phyloP scores from a whole-genome alignment of 805 yeast species.

The Nakazawaea populi region DNA sequence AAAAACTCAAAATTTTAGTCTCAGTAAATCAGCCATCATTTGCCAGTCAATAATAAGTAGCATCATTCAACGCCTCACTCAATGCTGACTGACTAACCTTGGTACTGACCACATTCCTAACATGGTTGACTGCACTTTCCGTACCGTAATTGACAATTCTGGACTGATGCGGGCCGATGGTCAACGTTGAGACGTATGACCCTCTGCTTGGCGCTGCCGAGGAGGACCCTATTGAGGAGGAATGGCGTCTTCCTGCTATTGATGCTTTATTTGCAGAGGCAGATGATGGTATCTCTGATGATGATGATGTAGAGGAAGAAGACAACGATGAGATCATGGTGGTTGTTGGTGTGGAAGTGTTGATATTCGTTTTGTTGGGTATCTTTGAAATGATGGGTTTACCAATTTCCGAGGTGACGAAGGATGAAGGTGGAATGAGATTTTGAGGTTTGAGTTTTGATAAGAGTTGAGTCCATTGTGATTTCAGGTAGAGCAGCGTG shows the following conservation, averaged over 20 bases:
- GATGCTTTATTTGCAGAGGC: too few species aligned
- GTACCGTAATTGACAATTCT: slow-evolving; percentile 37
- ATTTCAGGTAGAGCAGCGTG: neutral
- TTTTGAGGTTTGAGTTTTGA: slow-evolving; percentile 12
- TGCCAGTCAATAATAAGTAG: neutral
- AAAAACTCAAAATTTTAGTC: neutral
- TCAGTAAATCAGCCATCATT: neutral
- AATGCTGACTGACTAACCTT: slow-evolving; percentile 42
- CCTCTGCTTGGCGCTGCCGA: slow-evolving; percentile 22
- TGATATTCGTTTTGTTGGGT: too few species aligned
- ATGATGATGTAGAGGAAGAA: neutral
- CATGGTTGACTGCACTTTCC: slow-evolving; percentile 26
- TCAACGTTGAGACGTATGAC: slow-evolving; percentile 31
- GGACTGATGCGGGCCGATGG: slow-evolving; percentile 35
- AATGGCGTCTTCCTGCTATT: too few species aligned
- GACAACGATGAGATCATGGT: slow-evolving; percentile 10
- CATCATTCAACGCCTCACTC: slow-evolving; percentile 35
- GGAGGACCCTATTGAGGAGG: neutral
- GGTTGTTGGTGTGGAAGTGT: neutral
- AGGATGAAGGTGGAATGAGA: slow-evolving; percentile 24
- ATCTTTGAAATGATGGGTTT: slow-evolving; percentile 13
- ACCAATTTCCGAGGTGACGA: slow-evolving; percentile 25
- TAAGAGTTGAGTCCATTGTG: slow-evolving; percentile 4
- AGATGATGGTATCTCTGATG: neutral
- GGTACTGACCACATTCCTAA: slow-evolving; percentile 25